Evolutionary conservation across 306 rosid species (phyloP).

Genomic region (Acacia crassicarpa): DNA sequence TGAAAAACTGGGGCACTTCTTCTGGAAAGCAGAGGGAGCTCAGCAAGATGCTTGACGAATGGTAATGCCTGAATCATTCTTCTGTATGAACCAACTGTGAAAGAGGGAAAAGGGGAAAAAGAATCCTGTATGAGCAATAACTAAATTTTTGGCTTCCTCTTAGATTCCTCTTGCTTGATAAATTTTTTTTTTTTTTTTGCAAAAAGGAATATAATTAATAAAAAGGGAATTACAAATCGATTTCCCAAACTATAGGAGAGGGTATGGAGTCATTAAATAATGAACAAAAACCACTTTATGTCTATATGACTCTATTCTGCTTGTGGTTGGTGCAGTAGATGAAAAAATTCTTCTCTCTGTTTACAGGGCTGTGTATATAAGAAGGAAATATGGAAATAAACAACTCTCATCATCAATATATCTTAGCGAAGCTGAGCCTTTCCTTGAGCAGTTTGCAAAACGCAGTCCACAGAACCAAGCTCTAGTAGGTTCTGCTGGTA

Average conservation of each 20-base stretch:
- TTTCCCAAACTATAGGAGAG: neutral
- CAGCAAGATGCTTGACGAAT: slow-evolving; percentile 93
- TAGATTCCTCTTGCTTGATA: slow-evolving; percentile 15
- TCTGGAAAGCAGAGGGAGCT: slow-evolving; percentile 85
- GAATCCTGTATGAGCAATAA: neutral
- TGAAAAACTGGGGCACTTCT: slow-evolving; percentile 94
- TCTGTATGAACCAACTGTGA: neutral
- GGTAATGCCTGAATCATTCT: slow-evolving; percentile 50
- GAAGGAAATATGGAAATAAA: slow-evolving; percentile 75
- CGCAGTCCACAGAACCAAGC: slow-evolving; percentile 75
- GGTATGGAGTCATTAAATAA: neutral
- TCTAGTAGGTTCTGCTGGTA: slow-evolving; percentile 90
- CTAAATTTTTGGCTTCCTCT: slow-evolving; percentile 29
- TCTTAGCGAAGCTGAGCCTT: slow-evolving; percentile 95
- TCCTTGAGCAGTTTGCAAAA: slow-evolving; percentile 88
- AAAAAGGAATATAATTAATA: too few relatives aligned
- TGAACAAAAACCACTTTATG: neutral
- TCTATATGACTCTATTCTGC: neutral
- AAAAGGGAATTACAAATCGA: neutral
- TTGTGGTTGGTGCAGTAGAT: slow-evolving; percentile 4
- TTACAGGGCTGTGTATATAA: slow-evolving; percentile 82
- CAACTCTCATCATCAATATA: slow-evolving; percentile 73
- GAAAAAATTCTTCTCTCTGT: slow-evolving; percentile 18
- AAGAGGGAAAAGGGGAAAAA: neutral
- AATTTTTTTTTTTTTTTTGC: neutral